Percentiles rank a stretch among this genome's conserved stretches.
Evolutionary conservation across 768 basidiomycete genomes (phyloP).

Genomic region (Tylopilus rubrobrunneus): DNA sequence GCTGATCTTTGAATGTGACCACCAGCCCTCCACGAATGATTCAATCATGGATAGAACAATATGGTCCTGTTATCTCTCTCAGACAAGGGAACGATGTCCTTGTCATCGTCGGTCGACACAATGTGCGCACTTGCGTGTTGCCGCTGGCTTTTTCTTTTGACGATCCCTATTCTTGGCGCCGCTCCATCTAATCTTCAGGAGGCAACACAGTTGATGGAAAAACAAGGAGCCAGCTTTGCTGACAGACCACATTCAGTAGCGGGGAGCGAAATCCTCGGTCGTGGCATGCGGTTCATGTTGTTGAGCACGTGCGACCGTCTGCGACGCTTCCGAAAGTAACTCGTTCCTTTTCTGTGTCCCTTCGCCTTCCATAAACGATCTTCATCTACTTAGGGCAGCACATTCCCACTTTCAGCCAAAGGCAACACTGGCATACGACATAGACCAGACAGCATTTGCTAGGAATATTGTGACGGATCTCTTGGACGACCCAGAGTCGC

Average conservation of each 20-base stretch:
- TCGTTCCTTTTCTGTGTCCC: background rate
- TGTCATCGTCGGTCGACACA: constrained; percentile 24
- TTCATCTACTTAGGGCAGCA: constrained; percentile 38
- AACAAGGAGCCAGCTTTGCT: constrained; percentile 47
- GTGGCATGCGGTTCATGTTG: constrained; percentile 54
- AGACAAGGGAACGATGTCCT: constrained; percentile 22
- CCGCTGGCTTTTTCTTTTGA: background rate
- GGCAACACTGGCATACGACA: constrained; percentile 41
- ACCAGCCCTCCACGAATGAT: constrained; percentile 17
- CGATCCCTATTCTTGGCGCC: too few relatives aligned
- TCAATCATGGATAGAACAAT: constrained; percentile 24
- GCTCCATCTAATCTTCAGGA: constrained; percentile 9
- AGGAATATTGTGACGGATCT: constrained; percentile 20
- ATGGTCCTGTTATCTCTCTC: constrained; percentile 26
- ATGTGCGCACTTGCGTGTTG: constrained; percentile 4
- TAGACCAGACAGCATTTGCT: constrained; percentile 40
- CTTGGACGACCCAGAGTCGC: constrained; percentile 21
- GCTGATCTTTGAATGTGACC: background rate
- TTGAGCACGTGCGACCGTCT: constrained; percentile 53
- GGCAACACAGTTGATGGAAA: constrained; percentile 58
- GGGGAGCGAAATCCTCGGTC: constrained; percentile 53
- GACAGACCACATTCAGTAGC: constrained; percentile 52
- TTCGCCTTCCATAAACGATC: background rate
- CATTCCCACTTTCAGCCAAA: constrained; percentile 53
- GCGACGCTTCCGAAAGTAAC: constrained; percentile 52